A percentile compares a stretch with the other conserved stretches of the same genome.
Evolutionary conservation across 2,329 filamentous ascomycete genomes (phyloP).

Genomic region (Biscogniauxia sp.): DNA sequence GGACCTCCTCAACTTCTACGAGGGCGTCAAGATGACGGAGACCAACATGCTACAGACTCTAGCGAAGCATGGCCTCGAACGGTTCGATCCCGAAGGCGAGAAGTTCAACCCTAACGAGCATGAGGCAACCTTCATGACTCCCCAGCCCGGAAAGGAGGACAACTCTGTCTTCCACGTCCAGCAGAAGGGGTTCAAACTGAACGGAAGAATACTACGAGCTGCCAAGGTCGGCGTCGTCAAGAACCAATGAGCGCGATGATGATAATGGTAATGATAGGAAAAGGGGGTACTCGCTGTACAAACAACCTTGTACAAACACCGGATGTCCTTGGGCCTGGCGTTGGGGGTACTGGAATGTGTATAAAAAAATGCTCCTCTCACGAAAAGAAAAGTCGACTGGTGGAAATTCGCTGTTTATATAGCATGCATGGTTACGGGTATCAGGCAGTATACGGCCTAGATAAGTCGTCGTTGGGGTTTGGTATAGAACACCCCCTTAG

Average conservation of each 20-base stretch:
- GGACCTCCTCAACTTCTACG: conserved; percentile 77
- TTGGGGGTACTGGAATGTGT: conserved; percentile 26
- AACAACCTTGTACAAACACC: conserved; percentile 20
- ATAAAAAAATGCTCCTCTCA: conserved; percentile 34
- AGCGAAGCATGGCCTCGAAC: conserved; percentile 89
- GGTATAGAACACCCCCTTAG: conserved; percentile 13
- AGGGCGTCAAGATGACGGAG: conserved; percentile 95
- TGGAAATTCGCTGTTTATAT: conserved; percentile 16
- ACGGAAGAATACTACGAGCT: conserved; percentile 83
- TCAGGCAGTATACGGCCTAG: conserved; percentile 13
- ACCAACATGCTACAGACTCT: conserved; percentile 81
- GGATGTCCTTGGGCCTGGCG: conserved; percentile 22
- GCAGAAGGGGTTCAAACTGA: conserved; percentile 93
- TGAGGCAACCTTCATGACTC: conserved; percentile 93
- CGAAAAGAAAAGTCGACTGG: conserved; percentile 26
- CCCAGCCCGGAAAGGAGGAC: conserved; percentile 83
- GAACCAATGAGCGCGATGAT: conserved; percentile 47
- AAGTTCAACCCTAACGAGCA: conserved; percentile 97
- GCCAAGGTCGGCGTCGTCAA: conserved; percentile 97
- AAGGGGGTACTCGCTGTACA: conserved; percentile 22
- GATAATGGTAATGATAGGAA: conserved; percentile 8
- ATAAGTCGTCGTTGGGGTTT: conserved; percentile 14
- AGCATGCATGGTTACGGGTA: conserved; percentile 14
- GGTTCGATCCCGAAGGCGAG: conserved; percentile 78
- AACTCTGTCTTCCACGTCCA: conserved; percentile 89